These are phyloP conservation scores for Penicillium parvum DNA, from an alignment of 495 filamentous ascomycete species.

Conservation along the genomic window DNA sequence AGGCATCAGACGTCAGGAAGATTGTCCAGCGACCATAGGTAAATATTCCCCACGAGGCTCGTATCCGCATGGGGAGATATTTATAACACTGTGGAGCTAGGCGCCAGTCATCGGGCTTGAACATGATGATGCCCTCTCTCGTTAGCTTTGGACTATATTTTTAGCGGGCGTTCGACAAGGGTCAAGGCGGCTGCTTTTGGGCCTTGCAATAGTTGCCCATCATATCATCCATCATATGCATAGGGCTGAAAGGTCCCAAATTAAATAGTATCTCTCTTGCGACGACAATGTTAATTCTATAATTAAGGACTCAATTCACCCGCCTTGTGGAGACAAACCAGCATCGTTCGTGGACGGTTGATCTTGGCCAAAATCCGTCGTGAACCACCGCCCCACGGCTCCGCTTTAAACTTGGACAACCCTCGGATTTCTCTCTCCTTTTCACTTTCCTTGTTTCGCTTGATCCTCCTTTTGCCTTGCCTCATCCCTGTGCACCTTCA, in stretches of 20 bases:
- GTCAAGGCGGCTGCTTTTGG: neutral
- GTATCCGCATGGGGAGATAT: constrained; percentile 6
- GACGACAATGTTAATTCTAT: too few relatives aligned
- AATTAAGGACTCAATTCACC: too few relatives aligned
- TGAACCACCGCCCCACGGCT: constrained; percentile 29
- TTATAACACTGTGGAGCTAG: constrained; percentile 11
- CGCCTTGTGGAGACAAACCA: neutral
- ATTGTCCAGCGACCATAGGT: neutral
- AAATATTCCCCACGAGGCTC: neutral
- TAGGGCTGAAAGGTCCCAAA: neutral
- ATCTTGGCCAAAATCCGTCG: constrained; percentile 9
- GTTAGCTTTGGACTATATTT: neutral
- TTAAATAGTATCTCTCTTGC: too few relatives aligned
- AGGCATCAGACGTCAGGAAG: constrained; percentile 23
- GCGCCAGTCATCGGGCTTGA: too few relatives aligned
- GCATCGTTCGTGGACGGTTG: neutral
- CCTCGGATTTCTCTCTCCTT: constrained; percentile 1
- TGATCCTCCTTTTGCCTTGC: neutral
- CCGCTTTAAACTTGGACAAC: constrained; percentile 17
- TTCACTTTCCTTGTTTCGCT: neutral
- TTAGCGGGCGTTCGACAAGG: neutral
- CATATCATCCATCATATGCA: neutral
- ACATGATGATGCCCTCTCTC: too few relatives aligned
- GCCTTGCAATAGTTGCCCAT: too few relatives aligned
- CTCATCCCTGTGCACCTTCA: too few relatives aligned